phyloP scores from a whole-genome alignment of 108 stramenopile species.

The Parmales sp. region DNA sequence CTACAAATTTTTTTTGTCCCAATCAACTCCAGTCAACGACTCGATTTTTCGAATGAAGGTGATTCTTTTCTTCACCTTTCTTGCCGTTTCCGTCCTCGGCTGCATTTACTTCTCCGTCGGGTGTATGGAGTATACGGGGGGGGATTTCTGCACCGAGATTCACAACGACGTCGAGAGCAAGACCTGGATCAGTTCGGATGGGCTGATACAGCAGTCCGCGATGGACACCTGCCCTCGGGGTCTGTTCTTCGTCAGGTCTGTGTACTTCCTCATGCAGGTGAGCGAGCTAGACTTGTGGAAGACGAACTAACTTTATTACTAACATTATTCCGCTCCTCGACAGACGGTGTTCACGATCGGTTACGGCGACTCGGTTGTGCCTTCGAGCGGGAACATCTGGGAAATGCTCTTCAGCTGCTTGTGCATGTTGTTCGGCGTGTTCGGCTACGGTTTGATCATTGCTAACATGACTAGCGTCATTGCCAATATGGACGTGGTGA shows the following conservation, averaged over 20 bases:
- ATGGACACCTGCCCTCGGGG: conserved; percentile 27
- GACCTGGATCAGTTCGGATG: neutral
- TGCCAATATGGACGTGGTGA: conserved; percentile 40
- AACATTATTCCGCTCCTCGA: too few relatives aligned
- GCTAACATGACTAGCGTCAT: conserved; percentile 53
- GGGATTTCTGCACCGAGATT: neutral
- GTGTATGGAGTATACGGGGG: neutral
- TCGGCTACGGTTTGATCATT: conserved; percentile 38
- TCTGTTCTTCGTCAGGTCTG: conserved; percentile 27
- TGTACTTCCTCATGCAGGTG: conserved; percentile 34
- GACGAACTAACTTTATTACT: too few relatives aligned
- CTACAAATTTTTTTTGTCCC: conserved; percentile 20
- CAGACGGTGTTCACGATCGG: conserved; percentile 51
- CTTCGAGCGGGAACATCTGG: neutral
- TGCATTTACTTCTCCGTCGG: conserved; percentile 28
- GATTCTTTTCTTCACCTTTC: conserved; percentile 38
- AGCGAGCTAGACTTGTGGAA: neutral
- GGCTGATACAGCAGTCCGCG: neutral
- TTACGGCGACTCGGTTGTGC: conserved; percentile 41
- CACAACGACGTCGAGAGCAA: neutral
- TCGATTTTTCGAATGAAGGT: conserved; percentile 36
- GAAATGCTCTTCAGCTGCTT: conserved; percentile 33
- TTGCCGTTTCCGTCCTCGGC: conserved; percentile 31
- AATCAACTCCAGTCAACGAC: conserved; percentile 32
- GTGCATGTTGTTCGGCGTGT: conserved; percentile 36